Conservation (phyloP, 108 stramenopile species). For the Nitzschia sp. region DNA sequence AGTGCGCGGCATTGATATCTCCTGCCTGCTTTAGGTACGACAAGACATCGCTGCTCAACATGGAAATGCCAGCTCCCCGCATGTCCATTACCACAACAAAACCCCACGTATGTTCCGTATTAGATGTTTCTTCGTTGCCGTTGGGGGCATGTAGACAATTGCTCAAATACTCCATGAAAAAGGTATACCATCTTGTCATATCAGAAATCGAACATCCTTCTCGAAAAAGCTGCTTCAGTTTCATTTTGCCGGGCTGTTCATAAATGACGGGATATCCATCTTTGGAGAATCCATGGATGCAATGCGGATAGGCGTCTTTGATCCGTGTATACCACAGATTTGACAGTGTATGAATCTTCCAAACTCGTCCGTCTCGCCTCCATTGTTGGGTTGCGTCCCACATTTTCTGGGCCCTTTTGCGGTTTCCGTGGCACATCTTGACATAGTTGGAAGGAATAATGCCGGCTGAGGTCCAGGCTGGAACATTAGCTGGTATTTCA, state of each 20-base stretch:
- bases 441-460: slow-evolving; percentile 35
- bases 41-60: slow-evolving; percentile 52
- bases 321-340: slow-evolving; percentile 46
- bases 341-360: slow-evolving; percentile 44
- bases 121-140: slow-evolving; percentile 1
- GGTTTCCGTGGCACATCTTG: slow-evolving; percentile 22
- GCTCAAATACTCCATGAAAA: slow-evolving; percentile 54
- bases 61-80: slow-evolving; percentile 30
- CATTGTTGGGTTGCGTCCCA: slow-evolving; percentile 49
- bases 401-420: slow-evolving; percentile 28
- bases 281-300: slow-evolving; percentile 46
- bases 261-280: slow-evolving; percentile 47
- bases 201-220: slow-evolving; percentile 48
- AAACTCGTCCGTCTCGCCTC: slow-evolving; percentile 34
- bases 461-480: slow-evolving; percentile 28
- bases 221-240: slow-evolving; percentile 45
- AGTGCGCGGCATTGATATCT: slow-evolving; percentile 48
- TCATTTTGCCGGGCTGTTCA: slow-evolving; percentile 59
- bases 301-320: slow-evolving; percentile 53
- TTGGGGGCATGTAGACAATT: slow-evolving; percentile 21
- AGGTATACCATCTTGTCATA: slow-evolving; percentile 57
- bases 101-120: slow-evolving; percentile 18
- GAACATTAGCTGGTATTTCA: slow-evolving; percentile 41
- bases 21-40: slow-evolving; percentile 51
- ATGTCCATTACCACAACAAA: slow-evolving; percentile 62